Evolutionary conservation across 306 rosid genomes (phyloP), one percentile per base, ranked within the genome.

Genomic region (Betula pendula): DNA sequence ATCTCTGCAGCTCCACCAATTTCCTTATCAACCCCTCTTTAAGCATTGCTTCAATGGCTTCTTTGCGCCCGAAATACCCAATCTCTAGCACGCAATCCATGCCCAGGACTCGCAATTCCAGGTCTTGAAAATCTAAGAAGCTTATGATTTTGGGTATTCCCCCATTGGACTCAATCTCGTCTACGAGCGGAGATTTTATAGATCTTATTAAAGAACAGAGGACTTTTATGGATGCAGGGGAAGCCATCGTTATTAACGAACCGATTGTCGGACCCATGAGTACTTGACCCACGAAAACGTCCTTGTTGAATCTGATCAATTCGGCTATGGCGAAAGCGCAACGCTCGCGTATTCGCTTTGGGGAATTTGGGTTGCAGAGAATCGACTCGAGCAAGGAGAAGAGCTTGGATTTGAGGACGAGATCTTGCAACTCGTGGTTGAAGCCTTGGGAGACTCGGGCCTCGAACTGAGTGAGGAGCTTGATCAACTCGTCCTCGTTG

Each of bases 51-150:
- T 95, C 97, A 19, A 92, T 80, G 0, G 97, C 90, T 66, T 95
- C 99, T 86, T 95, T 95, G 11, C 97, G 84, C 9, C 97, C 97
- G 25, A 84, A 92, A 77, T 90, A 95, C 15, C 97, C 99, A 16
- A 95, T 90, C 33, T 92, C 99, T 2, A 92, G 80, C 31, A 87
- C 85, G 22, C 97, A 90, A 8, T 84, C 97, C 81, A 88, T 43
- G 0, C 85, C 94, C 73, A 89, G 8, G 6, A 87, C 86, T 45
- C 72, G 73, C 75, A 88, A 66, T 40, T 79, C 70, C 42, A 78
- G 43, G 31, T 89, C 91, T 0, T 45, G 10, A 2, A 68, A 74
- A 71, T 47, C 40, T 82, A 95, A 72, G n/a, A 89, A 55, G 69
- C 48, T 75, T 3, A 92, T 88, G 38, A 95, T 77, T 17, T 81